Percentiles rank a stretch among this genome's conserved stretches.
Conservation (phyloP, 192 early-diverging fungal genomes). For the Entomortierella chlamydospora region DNA sequence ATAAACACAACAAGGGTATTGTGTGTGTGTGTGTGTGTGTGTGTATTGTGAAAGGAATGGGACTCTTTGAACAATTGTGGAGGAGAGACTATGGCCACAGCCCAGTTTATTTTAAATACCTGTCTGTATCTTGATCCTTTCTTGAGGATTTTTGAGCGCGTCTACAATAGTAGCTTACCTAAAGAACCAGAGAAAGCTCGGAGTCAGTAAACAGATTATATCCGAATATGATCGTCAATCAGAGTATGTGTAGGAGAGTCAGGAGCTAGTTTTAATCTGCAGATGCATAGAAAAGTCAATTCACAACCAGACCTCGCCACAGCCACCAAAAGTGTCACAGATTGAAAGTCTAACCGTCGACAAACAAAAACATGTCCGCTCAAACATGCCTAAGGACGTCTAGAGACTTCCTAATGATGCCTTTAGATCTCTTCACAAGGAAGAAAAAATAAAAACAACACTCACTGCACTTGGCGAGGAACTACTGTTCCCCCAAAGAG, state of each 20-base stretch:
- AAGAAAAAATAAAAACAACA: not conserved
- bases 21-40: too few species aligned
- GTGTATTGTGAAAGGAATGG: not conserved
- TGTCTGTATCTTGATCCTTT: not conserved
- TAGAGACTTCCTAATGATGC: slow-evolving; percentile 35
- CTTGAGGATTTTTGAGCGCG: not conserved
- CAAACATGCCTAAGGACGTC: slow-evolving; percentile 20
- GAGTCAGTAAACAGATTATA: not conserved
- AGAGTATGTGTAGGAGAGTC: slow-evolving; percentile 16
- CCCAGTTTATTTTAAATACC: slow-evolving; percentile 20
- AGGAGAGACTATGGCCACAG: too few species aligned
- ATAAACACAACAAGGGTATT: too few species aligned
- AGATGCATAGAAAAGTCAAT: slow-evolving; percentile 49
- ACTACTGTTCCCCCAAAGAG: slow-evolving; percentile 56
- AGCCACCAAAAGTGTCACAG: slow-evolving; percentile 1
- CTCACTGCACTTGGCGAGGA: slow-evolving; percentile 49
- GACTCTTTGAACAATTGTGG: too few species aligned
- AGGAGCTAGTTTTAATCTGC: slow-evolving; percentile 57
- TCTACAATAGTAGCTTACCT: too few species aligned
- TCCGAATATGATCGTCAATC: not conserved
- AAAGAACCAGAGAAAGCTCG: too few species aligned
- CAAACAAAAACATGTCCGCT: slow-evolving; percentile 21
- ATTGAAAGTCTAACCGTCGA: not conserved
- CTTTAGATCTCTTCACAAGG: not conserved
- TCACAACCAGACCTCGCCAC: slow-evolving; percentile 7